Evolutionary conservation across 176 grass and related monocot species (phyloP), one percentile per base, ranked within the genome.

Genomic region (sorghum (Sorghum bicolor)): DNA sequence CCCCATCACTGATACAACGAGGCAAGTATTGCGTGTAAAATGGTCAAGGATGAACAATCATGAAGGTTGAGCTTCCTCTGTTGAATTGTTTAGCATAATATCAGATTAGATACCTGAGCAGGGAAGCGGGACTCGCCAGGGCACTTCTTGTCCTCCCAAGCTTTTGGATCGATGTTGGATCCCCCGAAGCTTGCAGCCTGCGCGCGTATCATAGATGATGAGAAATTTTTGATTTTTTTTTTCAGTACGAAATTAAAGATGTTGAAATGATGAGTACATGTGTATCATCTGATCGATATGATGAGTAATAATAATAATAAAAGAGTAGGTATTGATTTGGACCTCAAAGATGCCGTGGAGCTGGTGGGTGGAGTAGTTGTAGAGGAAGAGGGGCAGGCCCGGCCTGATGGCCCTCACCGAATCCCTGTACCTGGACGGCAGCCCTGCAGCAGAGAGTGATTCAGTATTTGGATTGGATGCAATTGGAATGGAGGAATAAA

Each of bases 141-240:
- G 84, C 93, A 96, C 73, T 99, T 99, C 88, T 99, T 99, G 90
- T 99, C 97, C 87, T 96, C 97, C 97, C 97, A 99, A 24, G 97
- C 97, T 60, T 81, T 81, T 43, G 91, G 92, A 87, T 99, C 97
- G 68, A 99, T 99, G 86, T 96, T 94, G 12, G 93, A 89, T 89
- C 93, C 97, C 24, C 97, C 97, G 66, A 99, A 99, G 86, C 97
- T 99, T 50, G 83, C 87, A 13, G 97, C 97, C 95, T 97, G 80
- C 13, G 13, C 15, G 90, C 90, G 55, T 60, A 2, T n/a, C 55
- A 60, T 57, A 57, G 41, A 73, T 47, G 41, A 73, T 47, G 17
- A 55, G 50, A 73, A 19, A 30, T 73, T 47, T 8, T 5, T n/a
- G n/a, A n/a, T 4, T 7, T 7, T 1, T 52, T 52, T 20, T 52